Evolutionary conservation across 169 alveolate genomes (phyloP), one percentile per base, ranked within the genome.

Genomic region (Plasmodium inui): DNA sequence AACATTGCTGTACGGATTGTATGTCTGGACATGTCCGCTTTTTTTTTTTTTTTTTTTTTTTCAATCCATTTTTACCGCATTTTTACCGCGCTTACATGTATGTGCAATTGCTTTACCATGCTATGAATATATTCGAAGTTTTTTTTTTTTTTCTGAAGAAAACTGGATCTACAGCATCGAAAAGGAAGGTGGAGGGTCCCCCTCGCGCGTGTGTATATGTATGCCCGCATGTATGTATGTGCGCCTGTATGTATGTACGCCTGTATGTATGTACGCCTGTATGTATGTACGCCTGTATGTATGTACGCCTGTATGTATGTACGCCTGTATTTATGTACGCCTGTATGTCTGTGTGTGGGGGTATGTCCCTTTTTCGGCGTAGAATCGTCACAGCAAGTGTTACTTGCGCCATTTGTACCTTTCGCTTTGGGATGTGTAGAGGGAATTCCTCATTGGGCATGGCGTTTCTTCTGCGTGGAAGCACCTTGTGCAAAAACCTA

Each of bases 161-260:
- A 34, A 28, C 72, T 78, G 55, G 84, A 78, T 78, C 84, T 78
- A 78, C 84, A 78, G 55, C 44, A 28, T 78, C 37, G 30, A n/a
- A 41, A 78, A 37, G 32, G 9, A 28, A 76, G 50, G 46, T 26
- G 22, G 10, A 78, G 30, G 53, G 53, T 37, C 26, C 26, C 74
- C 67, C 28, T 12, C 57, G 46, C 10, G 46, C 22, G 22, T 73
- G 17, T 9, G 46, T 12, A 74, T n/a, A 70, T 70, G 37, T 70
- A 70, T 10, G 30, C 14, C 17, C 19, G 61, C 46, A 5, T 30
- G 83, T 74, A 72, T 1, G 37, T 72, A 30, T 46, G 83, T 30
- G 30, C 46, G n/a, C 34, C 3, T 30, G 14, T 6, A 44, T 9
- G 3, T 44, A 8, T 74, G n/a, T 30, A n/a, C 46, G n/a, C 34